Conservation (phyloP, 2,329 filamentous ascomycete species). For the Claviceps sp. region DNA sequence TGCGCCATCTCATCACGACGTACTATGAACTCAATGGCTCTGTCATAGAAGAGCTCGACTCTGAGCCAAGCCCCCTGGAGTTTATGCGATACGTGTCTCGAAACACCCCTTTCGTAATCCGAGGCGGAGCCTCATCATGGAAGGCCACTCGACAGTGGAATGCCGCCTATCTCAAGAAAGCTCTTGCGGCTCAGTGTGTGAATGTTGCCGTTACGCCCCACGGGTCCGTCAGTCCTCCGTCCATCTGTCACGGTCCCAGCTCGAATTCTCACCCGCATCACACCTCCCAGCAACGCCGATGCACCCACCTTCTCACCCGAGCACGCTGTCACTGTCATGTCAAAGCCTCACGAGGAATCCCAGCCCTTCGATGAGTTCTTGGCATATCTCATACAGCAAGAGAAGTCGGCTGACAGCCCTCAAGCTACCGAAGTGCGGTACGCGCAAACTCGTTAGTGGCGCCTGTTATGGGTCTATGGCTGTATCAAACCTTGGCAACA, state of each 20-base stretch:
- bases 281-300: constrained; percentile 22
- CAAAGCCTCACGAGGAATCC: constrained; percentile 57
- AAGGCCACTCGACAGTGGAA: constrained; percentile 50
- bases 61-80: constrained; percentile 60
- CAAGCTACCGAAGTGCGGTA: constrained; percentile 44
- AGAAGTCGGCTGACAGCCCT: constrained; percentile 24
- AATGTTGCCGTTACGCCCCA: constrained; percentile 67
- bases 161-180: constrained; percentile 40
- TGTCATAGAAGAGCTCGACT: constrained; percentile 44
- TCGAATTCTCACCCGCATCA: neutral
- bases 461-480: neutral
- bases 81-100: constrained; percentile 66
- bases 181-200: constrained; percentile 43
- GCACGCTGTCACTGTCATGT: constrained; percentile 35
- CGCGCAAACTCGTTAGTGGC: constrained; percentile 54
- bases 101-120: constrained; percentile 64
- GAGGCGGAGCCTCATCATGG: constrained; percentile 50
- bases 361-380: constrained; percentile 52
- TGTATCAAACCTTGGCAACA: neutral
- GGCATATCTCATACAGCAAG: constrained; percentile 44
- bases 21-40: constrained; percentile 61
- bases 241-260: neutral
- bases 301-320: constrained; percentile 17
- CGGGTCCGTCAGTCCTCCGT: constrained; percentile 30
- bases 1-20: constrained; percentile 43